A percentile compares a stretch with the other conserved stretches of the same genome.
phyloP scores from a whole-genome alignment of 495 filamentous ascomycete genomes.

The Monascus purpureus region DNA sequence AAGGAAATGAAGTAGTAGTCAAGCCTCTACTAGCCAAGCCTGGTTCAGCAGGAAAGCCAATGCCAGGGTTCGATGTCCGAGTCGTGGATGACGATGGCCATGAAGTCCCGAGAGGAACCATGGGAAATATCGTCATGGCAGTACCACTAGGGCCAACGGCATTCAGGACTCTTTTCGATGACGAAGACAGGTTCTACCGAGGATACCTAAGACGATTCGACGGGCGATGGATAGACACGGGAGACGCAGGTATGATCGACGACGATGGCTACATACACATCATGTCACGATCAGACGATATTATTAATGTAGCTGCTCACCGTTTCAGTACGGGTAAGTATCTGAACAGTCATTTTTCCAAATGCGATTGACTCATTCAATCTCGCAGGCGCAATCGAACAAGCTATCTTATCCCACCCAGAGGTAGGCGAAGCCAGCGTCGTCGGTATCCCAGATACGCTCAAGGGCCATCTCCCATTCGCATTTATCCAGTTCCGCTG shows the following conservation, averaged over 20 bases:
- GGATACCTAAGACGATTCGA: constrained; percentile 69
- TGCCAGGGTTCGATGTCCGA: constrained; percentile 81
- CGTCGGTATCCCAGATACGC: constrained; percentile 65
- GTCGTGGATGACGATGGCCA: constrained; percentile 68
- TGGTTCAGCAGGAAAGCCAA: constrained; percentile 74
- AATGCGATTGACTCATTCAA: constrained; percentile 1
- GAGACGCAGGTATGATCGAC: constrained; percentile 80
- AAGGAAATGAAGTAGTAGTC: background rate
- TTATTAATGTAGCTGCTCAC: constrained; percentile 92
- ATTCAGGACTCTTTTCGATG: constrained; percentile 71
- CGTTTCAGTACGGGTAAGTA: constrained; percentile 69
- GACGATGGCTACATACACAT: constrained; percentile 70
- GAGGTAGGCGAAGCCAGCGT: constrained; percentile 69
- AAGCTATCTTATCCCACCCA: constrained; percentile 72
- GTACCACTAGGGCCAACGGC: constrained; percentile 74
- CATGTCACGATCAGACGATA: constrained; percentile 78
- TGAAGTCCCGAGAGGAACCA: constrained; percentile 49
- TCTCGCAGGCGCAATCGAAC: constrained; percentile 60
- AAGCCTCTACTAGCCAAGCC: constrained; percentile 49
- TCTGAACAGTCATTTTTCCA: background rate
- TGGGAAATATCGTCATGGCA: constrained; percentile 84
- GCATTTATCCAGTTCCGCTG: constrained; percentile 58
- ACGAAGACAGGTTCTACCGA: constrained; percentile 69
- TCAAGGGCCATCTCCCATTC: constrained; percentile 87
- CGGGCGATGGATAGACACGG: constrained; percentile 76